Conservation (phyloP, 345 rosid genomes). For the Gossypium mustelinum region DNA sequence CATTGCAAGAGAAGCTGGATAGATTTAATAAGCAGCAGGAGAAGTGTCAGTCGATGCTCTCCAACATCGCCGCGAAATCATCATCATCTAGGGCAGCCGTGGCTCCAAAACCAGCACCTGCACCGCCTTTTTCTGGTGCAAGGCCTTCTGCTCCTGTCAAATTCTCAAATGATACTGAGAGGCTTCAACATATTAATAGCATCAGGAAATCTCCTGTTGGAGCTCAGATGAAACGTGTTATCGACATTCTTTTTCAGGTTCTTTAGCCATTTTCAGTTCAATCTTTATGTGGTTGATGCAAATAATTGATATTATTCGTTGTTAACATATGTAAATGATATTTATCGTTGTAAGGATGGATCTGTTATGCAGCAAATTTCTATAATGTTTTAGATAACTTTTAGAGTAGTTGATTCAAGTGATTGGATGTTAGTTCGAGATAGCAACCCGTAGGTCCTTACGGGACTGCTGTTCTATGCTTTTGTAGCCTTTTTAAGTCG, state of each 20-base stretch:
- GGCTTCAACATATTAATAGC: constrained; percentile 20
- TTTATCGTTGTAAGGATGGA: background rate
- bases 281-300: background rate
- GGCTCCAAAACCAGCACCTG: constrained; percentile 20
- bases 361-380: background rate
- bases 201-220: constrained; percentile 73
- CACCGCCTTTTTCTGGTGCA: constrained; percentile 28
- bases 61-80: constrained; percentile 52
- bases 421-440: background rate
- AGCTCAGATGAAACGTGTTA: constrained; percentile 88
- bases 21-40: constrained; percentile 77
- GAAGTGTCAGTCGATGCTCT: constrained; percentile 59
- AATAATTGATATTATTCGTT: background rate
- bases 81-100: constrained; percentile 29
- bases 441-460: background rate
- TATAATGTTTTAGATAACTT: background rate
- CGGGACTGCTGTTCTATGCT: background rate
- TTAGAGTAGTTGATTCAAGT: background rate
- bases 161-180: constrained; percentile 66
- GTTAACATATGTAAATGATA: background rate
- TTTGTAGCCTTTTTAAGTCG: background rate
- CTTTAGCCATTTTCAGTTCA: background rate
- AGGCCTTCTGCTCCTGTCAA: constrained; percentile 47
- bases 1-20: constrained; percentile 54
- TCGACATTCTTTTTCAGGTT: constrained; percentile 32